Conservation (phyloP, 768 basidiomycete genomes). For the Agaricus blazei region DNA sequence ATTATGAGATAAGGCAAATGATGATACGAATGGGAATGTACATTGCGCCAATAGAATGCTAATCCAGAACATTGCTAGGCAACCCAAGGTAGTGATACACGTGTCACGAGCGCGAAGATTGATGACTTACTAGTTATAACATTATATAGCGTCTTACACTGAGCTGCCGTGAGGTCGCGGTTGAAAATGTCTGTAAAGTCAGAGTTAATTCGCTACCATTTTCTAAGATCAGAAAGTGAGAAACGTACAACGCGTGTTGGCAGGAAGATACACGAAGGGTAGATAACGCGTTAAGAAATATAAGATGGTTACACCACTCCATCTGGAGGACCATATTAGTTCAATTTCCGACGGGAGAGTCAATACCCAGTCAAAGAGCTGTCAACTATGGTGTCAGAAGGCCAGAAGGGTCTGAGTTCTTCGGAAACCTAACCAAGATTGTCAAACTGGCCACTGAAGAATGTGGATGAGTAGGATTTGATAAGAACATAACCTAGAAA, state of each 20-base stretch:
- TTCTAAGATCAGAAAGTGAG: neutral
- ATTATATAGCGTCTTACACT: neutral
- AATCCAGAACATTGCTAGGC: neutral
- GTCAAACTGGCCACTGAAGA: too few species aligned
- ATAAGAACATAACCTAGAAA: too few species aligned
- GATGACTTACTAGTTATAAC: neutral
- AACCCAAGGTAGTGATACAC: neutral
- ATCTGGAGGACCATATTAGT: slow-evolving; percentile 6
- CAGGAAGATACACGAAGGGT: neutral
- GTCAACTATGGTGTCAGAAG: neutral
- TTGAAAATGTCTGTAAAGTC: neutral
- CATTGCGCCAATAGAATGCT: neutral
- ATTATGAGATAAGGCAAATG: neutral
- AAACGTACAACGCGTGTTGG: neutral
- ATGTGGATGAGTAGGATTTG: too few species aligned
- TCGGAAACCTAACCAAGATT: too few species aligned
- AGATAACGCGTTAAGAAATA: slow-evolving; percentile 10
- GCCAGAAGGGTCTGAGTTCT: too few species aligned
- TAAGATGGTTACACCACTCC: slow-evolving; percentile 3
- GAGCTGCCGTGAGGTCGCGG: neutral
- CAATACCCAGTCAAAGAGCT: slow-evolving; percentile 12
- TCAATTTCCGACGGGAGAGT: slow-evolving; percentile 2
- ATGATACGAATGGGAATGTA: neutral
- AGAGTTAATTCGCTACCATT: too few species aligned
- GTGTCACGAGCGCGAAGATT: neutral